Conservation (phyloP, 2,329 filamentous ascomycete genomes). For the Penicillium palitans region DNA sequence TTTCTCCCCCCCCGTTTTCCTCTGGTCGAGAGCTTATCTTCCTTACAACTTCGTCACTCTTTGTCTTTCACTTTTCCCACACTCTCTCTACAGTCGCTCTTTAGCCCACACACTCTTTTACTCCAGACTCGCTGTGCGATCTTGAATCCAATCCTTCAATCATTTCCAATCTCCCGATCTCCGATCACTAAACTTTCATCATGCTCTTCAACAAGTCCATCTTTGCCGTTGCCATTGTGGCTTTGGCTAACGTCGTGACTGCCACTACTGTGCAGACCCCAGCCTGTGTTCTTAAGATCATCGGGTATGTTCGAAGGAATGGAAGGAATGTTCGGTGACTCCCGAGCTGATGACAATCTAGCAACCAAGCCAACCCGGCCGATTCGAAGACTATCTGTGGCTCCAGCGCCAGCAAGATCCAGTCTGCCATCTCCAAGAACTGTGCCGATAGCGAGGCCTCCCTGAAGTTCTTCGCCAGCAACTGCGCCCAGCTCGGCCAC, state of each 20-base stretch:
- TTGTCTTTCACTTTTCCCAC: slow-evolving; percentile 22
- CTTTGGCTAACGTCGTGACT: slow-evolving; percentile 45
- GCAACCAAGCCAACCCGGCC: slow-evolving; percentile 38
- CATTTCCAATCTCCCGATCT: neutral
- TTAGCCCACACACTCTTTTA: slow-evolving; percentile 21
- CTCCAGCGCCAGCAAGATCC: slow-evolving; percentile 35
- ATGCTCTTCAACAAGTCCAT: slow-evolving; percentile 50
- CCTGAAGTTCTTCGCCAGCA: slow-evolving; percentile 41
- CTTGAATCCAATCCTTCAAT: slow-evolving; percentile 10
- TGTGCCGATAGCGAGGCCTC: slow-evolving; percentile 39
- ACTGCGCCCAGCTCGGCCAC: slow-evolving; percentile 43
- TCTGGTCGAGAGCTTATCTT: slow-evolving; percentile 19
- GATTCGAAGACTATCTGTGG: slow-evolving; percentile 45
- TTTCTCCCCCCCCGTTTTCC: slow-evolving; percentile 4
- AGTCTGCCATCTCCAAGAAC: slow-evolving; percentile 37
- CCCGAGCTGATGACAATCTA: slow-evolving; percentile 28
- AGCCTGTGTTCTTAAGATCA: slow-evolving; percentile 52
- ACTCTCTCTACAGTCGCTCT: slow-evolving; percentile 25
- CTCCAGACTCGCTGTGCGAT: slow-evolving; percentile 25
- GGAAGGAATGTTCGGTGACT: neutral
- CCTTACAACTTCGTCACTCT: slow-evolving; percentile 25
- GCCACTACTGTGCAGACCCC: slow-evolving; percentile 44
- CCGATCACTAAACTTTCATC: slow-evolving; percentile 14
- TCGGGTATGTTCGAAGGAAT: slow-evolving; percentile 46
- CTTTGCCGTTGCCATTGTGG: slow-evolving; percentile 47